Evolutionary conservation across 2,329 filamentous ascomycete species (phyloP).

Genomic region (Cladosporium oxysporum): DNA sequence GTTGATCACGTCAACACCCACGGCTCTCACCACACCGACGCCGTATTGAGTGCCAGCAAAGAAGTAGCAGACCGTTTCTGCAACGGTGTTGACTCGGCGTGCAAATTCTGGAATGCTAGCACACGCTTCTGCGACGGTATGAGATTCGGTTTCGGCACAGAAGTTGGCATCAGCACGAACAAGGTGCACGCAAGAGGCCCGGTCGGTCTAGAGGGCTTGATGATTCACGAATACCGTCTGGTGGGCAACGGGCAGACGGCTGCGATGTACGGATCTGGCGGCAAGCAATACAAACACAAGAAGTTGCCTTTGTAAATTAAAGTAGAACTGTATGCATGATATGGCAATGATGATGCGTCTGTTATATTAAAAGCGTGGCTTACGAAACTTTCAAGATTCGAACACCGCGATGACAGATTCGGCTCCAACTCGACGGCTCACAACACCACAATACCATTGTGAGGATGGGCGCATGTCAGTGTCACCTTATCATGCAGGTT

Average conservation of each 20-base stretch:
- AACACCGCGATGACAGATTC: background rate
- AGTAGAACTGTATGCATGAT: background rate
- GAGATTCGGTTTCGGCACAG: constrained; percentile 95
- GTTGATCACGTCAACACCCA: constrained; percentile 88
- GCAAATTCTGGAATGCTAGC: constrained; percentile 96
- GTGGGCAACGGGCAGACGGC: constrained; percentile 82
- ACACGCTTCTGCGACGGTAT: constrained; percentile 95
- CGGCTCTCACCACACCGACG: constrained; percentile 92
- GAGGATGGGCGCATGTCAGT: background rate
- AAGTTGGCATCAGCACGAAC: constrained; percentile 98
- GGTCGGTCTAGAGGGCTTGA: constrained; percentile 89
- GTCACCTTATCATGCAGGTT: constrained; percentile 1
- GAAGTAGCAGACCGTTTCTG: constrained; percentile 78
- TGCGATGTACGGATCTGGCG: constrained; percentile 65
- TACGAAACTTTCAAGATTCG: background rate
- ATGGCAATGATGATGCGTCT: background rate
- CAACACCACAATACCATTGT: constrained; percentile 2
- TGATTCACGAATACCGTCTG: constrained; percentile 96
- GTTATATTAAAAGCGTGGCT: background rate
- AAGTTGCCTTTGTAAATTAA: constrained; percentile 41
- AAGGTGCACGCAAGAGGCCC: constrained; percentile 95
- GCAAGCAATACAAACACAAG: constrained; percentile 59
- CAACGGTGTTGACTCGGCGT: constrained; percentile 80
- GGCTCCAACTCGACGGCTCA: background rate
- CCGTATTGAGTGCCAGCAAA: constrained; percentile 73